Evolutionary conservation across 345 rosid species (phyloP).

Genomic region (Eucalyptus decipiens): DNA sequence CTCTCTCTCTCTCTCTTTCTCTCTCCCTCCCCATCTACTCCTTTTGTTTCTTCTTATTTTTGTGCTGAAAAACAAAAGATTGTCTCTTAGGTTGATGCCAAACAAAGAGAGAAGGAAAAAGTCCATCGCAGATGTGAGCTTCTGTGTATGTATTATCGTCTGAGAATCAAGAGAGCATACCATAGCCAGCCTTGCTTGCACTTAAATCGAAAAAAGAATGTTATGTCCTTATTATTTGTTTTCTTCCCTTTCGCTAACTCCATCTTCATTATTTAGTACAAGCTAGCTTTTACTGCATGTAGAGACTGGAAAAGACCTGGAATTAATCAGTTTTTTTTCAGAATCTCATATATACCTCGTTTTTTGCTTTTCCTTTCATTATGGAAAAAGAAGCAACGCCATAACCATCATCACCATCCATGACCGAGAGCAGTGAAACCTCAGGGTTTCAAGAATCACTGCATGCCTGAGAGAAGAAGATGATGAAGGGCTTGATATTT

Average conservation of each 20-base stretch:
- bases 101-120: neutral
- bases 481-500: slow-evolving; percentile 42
- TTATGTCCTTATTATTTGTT: neutral
- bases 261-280: neutral
- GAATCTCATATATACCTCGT: neutral
- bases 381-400: neutral
- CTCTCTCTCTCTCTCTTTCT: neutral
- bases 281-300: neutral
- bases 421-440: neutral
- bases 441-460: neutral
- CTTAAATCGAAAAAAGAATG: neutral
- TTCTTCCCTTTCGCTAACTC: neutral
- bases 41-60: slow-evolving; percentile 10
- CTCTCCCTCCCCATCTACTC: neutral
- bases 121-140: neutral
- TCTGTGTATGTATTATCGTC: neutral
- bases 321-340: neutral
- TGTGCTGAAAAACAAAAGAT: slow-evolving; percentile 8
- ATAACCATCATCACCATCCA: neutral
- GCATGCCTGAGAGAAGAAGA: neutral
- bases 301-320: neutral
- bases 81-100: slow-evolving; percentile 81
- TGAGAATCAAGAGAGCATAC: neutral
- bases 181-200: neutral
- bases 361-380: neutral